Percentiles rank a stretch among this genome's conserved stretches.
Conservation (phyloP, 2,329 filamentous ascomycete species). For the Diaporthe destruens region DNA sequence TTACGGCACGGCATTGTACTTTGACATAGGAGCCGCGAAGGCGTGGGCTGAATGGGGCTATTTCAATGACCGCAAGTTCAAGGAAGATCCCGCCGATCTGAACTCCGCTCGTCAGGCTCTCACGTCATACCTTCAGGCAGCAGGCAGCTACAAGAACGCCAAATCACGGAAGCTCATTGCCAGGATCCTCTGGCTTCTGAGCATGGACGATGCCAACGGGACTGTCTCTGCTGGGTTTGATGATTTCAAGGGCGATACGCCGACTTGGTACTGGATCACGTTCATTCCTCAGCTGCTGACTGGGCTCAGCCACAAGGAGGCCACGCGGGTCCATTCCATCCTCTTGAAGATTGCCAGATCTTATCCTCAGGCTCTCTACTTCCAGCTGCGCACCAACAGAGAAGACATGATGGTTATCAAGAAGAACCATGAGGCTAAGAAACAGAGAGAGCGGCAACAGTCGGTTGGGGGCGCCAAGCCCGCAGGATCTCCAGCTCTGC, state of each 20-base stretch:
- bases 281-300: constrained; percentile 97
- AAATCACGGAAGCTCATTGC: constrained; percentile 96
- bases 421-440: constrained; percentile 85
- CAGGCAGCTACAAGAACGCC: constrained; percentile 95
- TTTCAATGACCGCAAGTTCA: constrained; percentile 97
- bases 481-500: constrained; percentile 60
- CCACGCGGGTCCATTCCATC: constrained; percentile 85
- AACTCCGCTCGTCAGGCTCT: constrained; percentile 90
- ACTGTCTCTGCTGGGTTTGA: constrained; percentile 89
- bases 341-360: constrained; percentile 94
- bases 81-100: constrained; percentile 85
- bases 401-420: constrained; percentile 95
- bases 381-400: constrained; percentile 90
- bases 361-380: constrained; percentile 96
- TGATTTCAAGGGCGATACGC: constrained; percentile 96
- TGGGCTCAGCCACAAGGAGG: constrained; percentile 91
- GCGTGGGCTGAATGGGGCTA: constrained; percentile 99
- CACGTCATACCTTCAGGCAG: constrained; percentile 95
- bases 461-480: constrained; percentile 59
- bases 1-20: constrained; percentile 94
- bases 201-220: constrained; percentile 89
- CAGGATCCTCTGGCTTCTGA: constrained; percentile 94
- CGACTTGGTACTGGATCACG: constrained; percentile 99
- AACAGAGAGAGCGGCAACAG: constrained; percentile 64
- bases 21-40: constrained; percentile 94